Base-by-base conservation (phyloP, 2,329 filamentous ascomycete genomes). In the Onygena corvina region DNA sequence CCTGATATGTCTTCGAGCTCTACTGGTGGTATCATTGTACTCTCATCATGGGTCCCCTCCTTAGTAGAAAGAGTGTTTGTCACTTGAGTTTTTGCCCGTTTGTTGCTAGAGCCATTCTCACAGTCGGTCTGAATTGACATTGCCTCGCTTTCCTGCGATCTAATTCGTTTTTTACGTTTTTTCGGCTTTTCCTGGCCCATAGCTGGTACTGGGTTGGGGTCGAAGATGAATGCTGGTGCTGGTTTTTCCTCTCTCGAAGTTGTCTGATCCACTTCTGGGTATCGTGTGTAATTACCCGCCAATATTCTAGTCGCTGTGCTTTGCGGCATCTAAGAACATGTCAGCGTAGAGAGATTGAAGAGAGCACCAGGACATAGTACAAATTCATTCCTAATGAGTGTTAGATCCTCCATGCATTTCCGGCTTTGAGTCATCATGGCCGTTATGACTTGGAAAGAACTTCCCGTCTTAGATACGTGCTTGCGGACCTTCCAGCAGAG, bases 1-100 rank as follows among this genome's bases (percentile, higher is more conserved):
- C 61, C 65, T 2, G 68, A 69, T 42, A 71, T 71, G 51, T 71
- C 69, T 47, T 71, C 68, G 20, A 63, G 65, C 33, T 67, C 64
- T 12, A 63, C 50, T 2, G 42, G 16, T 4, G 35, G 49, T 9
- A 47, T 46, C 8, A 46, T 36, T n/a, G 49, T 9, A 11, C 35
- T 14, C 27, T 47, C 38, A n/a, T 11, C 23, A 33, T 20, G 14
- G 0, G 11, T 14, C 25, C 21, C 16, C 21, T 20, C 12, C 9
- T n/a, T 4, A 4, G n/a, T 21, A 23, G 23, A 3, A 8, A 33
- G 27, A 56, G 47, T 18, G 55, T 50, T 14, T 56, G 56, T 49
- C 61, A 61, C 3, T 57, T n/a, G n/a, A n/a, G 58, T 40, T 60
- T 62, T 6, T 50, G 54, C 18, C 48, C 48, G 16, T 52, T 50